Evolutionary conservation across 192 early-diverging fungal species (phyloP).

Genomic region (Neocallimastix lanati): DNA sequence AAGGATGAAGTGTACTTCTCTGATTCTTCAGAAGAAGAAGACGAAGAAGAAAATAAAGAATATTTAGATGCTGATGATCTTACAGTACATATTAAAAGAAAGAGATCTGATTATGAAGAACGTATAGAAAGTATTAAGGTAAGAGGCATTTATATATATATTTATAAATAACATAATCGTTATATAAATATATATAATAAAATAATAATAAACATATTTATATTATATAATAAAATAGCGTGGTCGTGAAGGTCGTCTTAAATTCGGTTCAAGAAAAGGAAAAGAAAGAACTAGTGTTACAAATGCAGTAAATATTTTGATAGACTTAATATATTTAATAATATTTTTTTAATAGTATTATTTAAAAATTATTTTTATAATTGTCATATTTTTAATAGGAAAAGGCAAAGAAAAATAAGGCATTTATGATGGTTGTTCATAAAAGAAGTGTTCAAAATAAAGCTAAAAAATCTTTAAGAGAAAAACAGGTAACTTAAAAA

Average conservation of each 20-base stretch:
- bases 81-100: constrained; percentile 46
- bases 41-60: constrained; percentile 9
- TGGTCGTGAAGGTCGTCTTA: constrained; percentile 73
- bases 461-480: constrained; percentile 50
- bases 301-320: constrained; percentile 52
- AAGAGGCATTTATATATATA: no score
- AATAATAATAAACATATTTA: no score
- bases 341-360: no score
- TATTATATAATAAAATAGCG: neutral
- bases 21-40: constrained; percentile 10
- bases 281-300: constrained; percentile 51
- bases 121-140: constrained; percentile 69
- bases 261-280: constrained; percentile 75
- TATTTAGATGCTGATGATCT: constrained; percentile 21
- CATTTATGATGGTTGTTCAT: constrained; percentile 88
- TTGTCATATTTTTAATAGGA: constrained; percentile 27
- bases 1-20: neutral
- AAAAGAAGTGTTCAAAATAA: constrained; percentile 61
- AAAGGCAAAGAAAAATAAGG: constrained; percentile 79
- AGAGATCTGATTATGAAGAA: constrained; percentile 82
- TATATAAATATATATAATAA: no score
- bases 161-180: no score
- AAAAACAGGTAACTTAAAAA: constrained; percentile 24
- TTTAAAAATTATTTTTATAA: no score
- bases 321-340: no score